A percentile compares a stretch with the other conserved stretches of the same genome.
These are phyloP conservation scores for Volutella citrinella DNA, from an alignment of 2,329 filamentous ascomycete genomes.

Conservation along the genomic window DNA sequence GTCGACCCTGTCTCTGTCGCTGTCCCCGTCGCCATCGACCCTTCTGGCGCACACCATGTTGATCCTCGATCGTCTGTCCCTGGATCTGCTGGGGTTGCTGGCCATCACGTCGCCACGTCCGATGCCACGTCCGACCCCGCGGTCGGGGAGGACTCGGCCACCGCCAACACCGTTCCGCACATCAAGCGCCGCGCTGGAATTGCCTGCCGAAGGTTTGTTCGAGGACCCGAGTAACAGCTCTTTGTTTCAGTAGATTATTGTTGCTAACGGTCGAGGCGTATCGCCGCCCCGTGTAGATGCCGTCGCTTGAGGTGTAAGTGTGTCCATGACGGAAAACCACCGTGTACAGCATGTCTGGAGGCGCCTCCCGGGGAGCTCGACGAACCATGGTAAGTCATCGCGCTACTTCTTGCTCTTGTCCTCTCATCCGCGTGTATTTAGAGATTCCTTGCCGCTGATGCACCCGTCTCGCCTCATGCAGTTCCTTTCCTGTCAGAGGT, in stretches of 20 bases:
- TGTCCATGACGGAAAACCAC: conserved; percentile 46
- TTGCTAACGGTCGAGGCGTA: conserved; percentile 8
- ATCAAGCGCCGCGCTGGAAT: conserved; percentile 51
- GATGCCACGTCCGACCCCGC: conserved; percentile 4
- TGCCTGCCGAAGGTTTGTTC: conserved; percentile 49
- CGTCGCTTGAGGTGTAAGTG: conserved; percentile 57
- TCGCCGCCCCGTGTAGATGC: conserved; percentile 36
- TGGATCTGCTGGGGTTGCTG: conserved; percentile 4
- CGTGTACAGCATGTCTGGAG: conserved; percentile 50
- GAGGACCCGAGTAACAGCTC: not conserved
- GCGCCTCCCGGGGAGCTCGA: conserved; percentile 46
- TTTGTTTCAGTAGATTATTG: conserved; percentile 1
- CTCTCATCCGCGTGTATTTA: conserved; percentile 1
- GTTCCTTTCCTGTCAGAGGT: conserved; percentile 51
- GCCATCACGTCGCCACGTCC: conserved; percentile 2
- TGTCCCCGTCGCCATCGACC: no score
- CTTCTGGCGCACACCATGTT: no score
- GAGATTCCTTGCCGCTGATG: conserved; percentile 3
- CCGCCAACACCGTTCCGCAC: conserved; percentile 11
- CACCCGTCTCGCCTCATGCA: conserved; percentile 25
- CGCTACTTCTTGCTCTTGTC: not conserved
- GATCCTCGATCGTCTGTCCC: no score
- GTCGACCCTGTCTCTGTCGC: no score
- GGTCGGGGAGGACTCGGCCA: conserved; percentile 4
- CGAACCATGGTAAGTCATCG: conserved; percentile 46